Base-by-base conservation (phyloP, 257 asterid species). In the Sherardia arvensis region DNA sequence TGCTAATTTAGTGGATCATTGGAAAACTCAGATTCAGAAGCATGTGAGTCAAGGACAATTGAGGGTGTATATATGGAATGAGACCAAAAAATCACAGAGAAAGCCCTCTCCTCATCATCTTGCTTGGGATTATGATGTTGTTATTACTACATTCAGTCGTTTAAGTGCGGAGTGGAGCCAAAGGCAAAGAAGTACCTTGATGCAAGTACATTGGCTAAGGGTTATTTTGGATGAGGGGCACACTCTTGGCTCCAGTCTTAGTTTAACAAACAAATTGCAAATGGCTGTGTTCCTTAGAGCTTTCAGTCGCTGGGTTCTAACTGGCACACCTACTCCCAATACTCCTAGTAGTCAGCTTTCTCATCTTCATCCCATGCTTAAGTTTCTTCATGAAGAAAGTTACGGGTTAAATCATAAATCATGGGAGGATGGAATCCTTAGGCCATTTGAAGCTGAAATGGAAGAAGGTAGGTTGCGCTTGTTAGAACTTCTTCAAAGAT, bases 191-290 rank as follows among this genome's bases (percentile, higher is more conserved):
- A 93, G 99, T 74, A 88, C 75, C 34, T 68, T 93, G 74, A 82
- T 84, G 95, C 96, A 87, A 80, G 91, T 93, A 63, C 97, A 93
- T 68, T 93, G 99, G 99, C 91, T 90, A 62, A 83, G 99, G 77
- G 71, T 93, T 55, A 77, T 93, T 73, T 76, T 90, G 80, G 99
- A 93, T 76, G 99, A 93, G 84, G 99, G 99, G 69, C 99, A 93
- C 69, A 89, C 99, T 59, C 95, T 93, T 75, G 97, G 99, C 63
- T 84, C 95, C 51, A 93, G 99, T 77, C 85, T 93, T 70, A 83
- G 29, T 73, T 65, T 93, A 84, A 93, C 97, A 65, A 93, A 93
- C 81, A 93, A 93, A 75, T 70, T 90, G 79, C 97, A 93, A 81
- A 89, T 93, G 99, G 87, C 84, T 36, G 80, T 85, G 71, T 84